A percentile compares a stretch with the other conserved stretches of the same genome.
These are phyloP conservation scores for Erodium moschatum DNA, from an alignment of 441 rosid genomes.

Conservation along the genomic window DNA sequence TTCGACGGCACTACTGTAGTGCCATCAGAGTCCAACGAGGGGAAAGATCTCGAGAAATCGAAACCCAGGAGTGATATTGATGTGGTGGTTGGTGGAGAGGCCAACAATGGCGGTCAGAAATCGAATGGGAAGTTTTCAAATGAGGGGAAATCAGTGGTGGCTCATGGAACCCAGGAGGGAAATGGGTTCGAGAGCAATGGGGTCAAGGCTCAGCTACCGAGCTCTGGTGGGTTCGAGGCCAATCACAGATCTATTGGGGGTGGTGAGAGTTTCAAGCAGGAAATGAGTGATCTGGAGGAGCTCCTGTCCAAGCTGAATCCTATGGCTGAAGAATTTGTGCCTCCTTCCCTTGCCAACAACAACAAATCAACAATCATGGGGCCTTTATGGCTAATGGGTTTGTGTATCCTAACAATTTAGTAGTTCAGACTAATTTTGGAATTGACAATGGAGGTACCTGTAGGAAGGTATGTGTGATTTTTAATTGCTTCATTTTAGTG, in stretches of 20 bases:
- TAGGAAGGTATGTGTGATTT: conserved; percentile 43
- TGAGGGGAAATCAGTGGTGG: conserved; percentile 13
- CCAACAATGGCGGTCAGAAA: conserved; percentile 18
- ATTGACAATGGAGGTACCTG: conserved; percentile 34
- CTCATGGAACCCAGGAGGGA: conserved; percentile 25
- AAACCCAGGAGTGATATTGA: conserved; percentile 30
- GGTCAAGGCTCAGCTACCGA: conserved; percentile 18
- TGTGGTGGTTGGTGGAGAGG: background rate
- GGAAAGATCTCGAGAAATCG: conserved; percentile 39
- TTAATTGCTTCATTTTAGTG: too few species aligned
- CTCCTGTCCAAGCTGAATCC: conserved; percentile 10
- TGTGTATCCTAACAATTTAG: conserved; percentile 48
- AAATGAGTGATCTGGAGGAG: conserved; percentile 4
- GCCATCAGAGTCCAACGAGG: conserved; percentile 27
- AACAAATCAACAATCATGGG: conserved; percentile 13
- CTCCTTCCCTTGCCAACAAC: background rate
- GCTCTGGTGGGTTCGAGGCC: conserved; percentile 28
- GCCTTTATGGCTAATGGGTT: conserved; percentile 33
- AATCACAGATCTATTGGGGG: conserved; percentile 23
- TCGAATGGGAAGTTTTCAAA: conserved; percentile 18
- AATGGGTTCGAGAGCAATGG: conserved; percentile 32
- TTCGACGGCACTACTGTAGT: conserved; percentile 8
- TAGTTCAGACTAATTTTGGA: conserved; percentile 29
- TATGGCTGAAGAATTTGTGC: conserved; percentile 16
- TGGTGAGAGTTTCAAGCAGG: background rate